Evolutionary conservation across 139 green algal genomes (phyloP), one percentile per base, ranked within the genome.

Genomic region (Chlorella vulgaris): DNA sequence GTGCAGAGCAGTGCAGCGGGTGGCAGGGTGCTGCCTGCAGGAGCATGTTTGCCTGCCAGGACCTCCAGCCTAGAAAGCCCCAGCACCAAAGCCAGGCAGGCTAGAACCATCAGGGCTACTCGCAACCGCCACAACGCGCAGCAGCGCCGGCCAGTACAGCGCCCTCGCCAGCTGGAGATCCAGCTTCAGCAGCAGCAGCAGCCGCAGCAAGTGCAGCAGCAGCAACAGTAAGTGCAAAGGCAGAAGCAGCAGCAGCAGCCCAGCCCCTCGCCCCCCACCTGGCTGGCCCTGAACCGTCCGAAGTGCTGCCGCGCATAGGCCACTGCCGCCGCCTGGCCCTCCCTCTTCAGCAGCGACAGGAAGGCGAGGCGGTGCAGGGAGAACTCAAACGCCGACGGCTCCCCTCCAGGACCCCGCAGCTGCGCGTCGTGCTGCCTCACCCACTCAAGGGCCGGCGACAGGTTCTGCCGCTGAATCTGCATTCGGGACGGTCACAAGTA

Each of bases 321-420:
- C 66, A 98, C 84, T 2, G 95, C 95, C 1, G 82, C 86, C 4
- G 31, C 39, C 29, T 71, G 69, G 28, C 87, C 90, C 51, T 92
- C 65, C 24, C 63, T 39, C 22, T 90, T 53, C 24, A 98, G 86
- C 47, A 84, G 78, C 53, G 92, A 81, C 18, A 98, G 73, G 87
- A 98, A 98, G 55, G 89, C 86, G 38, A 98, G 86, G 18, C 73
- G 85, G 85, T 96, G 95, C 36, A 98, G 87, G 75, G 86, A 85
- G 84, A 99, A 98, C 83, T 97, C 94, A 61, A 98, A 93, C 29
- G 36, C 24, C 69, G 80, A 61, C 78, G 82, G 51, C 71, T 66
- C 22, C 82, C 86, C 38, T 82, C 84, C 39, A 10, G 50, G 35
- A 19, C 67, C 21, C 19, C 50, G 24, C 28, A 96, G 81, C 75